Conservation (phyloP, 2,329 filamentous ascomycete species). For the Balansia obtecta region DNA sequence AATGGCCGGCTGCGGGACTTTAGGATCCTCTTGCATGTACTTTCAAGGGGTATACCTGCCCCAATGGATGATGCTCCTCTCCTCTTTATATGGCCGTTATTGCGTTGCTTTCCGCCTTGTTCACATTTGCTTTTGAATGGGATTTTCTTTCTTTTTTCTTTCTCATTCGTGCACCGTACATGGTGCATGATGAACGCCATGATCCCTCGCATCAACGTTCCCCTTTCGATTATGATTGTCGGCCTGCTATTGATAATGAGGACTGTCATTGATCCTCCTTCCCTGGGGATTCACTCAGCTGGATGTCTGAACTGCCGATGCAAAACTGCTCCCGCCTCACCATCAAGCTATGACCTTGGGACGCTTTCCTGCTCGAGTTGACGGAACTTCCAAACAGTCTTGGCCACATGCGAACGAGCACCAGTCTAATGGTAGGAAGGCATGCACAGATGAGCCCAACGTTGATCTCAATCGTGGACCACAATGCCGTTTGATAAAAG, state of each 20-base stretch:
- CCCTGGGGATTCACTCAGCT: background rate
- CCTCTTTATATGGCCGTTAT: background rate
- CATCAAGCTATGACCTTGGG: background rate
- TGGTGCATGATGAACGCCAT: background rate
- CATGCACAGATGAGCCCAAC: conserved; percentile 6
- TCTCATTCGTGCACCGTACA: background rate
- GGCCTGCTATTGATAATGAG: background rate
- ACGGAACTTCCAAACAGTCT: conserved; percentile 3
- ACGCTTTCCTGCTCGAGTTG: background rate
- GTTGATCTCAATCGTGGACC: conserved; percentile 8
- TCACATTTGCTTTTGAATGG: no score
- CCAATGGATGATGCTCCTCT: background rate
- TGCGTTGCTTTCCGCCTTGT: background rate
- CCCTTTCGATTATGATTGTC: background rate
- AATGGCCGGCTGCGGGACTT: no score
- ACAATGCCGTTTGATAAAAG: conserved; percentile 4
- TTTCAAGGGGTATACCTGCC: no score
- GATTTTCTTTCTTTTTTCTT: background rate
- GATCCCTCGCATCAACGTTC: background rate
- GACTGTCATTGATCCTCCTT: background rate
- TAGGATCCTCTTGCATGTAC: no score
- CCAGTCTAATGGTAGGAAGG: conserved; percentile 2
- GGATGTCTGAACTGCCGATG: background rate
- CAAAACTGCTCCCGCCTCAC: background rate
- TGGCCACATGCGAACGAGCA: conserved; percentile 4